Percentiles rank a stretch among this genome's conserved stretches.
Evolutionary conservation across 106 monocot species (phyloP).

Genomic region (Triglochin maritima): DNA sequence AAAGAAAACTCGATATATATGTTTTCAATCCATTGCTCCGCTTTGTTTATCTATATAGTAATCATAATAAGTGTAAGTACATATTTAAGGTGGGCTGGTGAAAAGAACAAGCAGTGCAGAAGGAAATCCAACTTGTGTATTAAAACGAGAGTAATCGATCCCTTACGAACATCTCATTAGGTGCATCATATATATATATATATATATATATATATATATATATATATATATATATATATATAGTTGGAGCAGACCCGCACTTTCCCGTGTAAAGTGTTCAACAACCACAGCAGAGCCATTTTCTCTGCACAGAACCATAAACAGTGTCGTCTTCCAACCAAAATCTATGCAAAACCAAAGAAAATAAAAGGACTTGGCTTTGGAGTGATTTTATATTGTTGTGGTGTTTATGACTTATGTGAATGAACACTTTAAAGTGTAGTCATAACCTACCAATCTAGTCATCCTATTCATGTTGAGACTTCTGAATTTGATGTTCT

Average conservation of each 20-base stretch:
- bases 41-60: no score
- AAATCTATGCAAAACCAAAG: neutral
- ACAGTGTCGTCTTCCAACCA: neutral
- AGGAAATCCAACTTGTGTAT: no score
- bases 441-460: neutral
- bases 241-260: neutral
- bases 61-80: no score
- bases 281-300: slow-evolving; percentile 59
- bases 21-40: no score
- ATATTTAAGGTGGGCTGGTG: no score
- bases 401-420: neutral
- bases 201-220: no score
- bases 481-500: no score
- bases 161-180: neutral
- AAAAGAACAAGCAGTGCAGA: no score
- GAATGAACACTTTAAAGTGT: neutral
- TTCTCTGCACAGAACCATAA: slow-evolving; percentile 26
- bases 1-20: no score
- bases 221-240: neutral
- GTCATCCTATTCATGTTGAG: no score
- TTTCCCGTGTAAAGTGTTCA: neutral
- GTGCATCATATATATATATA: neutral
- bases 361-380: neutral
- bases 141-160: no score
- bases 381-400: no score